These are phyloP conservation scores for Pseudogymnoascus sp. DNA, from an alignment of 2,329 filamentous ascomycete genomes.

Conservation along the genomic window DNA sequence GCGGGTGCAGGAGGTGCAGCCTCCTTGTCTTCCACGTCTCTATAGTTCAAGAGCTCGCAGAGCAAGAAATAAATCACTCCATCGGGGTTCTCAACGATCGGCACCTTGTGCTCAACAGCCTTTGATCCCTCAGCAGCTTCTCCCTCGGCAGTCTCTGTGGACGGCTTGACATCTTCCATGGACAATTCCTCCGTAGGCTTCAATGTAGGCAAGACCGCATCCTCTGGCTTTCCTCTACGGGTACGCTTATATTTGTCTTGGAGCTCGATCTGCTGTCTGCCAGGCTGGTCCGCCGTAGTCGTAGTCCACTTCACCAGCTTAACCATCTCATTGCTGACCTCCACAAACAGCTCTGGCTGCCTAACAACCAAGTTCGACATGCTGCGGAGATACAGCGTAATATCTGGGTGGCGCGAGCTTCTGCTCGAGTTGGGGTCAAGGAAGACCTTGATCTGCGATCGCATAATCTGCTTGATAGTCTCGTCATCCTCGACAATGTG, in stretches of 20 bases:
- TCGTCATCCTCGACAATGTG: slow-evolving; percentile 94
- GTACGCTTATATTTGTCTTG: slow-evolving; percentile 4
- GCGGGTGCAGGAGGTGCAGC: slow-evolving; percentile 8
- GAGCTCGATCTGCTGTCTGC: slow-evolving; percentile 38
- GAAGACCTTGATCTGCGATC: slow-evolving; percentile 74
- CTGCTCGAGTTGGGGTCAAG: slow-evolving; percentile 53
- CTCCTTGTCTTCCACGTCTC: slow-evolving; percentile 85
- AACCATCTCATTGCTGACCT: slow-evolving; percentile 78
- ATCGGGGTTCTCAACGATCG: slow-evolving; percentile 85
- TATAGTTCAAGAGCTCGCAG: slow-evolving; percentile 84
- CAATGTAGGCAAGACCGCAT: slow-evolving; percentile 27
- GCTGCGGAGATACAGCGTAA: slow-evolving; percentile 65
- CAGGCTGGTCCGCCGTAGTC: slow-evolving; percentile 30
- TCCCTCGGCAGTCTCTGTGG: slow-evolving; percentile 54
- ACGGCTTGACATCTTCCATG: slow-evolving; percentile 49
- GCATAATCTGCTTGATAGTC: slow-evolving; percentile 85
- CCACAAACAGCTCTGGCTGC: slow-evolving; percentile 77
- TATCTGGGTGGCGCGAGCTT: slow-evolving; percentile 57
- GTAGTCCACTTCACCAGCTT: slow-evolving; percentile 59
- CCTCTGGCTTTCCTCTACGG: slow-evolving; percentile 22
- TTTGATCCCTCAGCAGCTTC: slow-evolving; percentile 62
- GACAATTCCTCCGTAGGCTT: slow-evolving; percentile 32
- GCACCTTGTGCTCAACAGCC: slow-evolving; percentile 65
- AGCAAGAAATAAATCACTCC: slow-evolving; percentile 93
- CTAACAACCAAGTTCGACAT: slow-evolving; percentile 76